Evolutionary conservation across 768 basidiomycete species (phyloP), one percentile per base, ranked within the genome.

Genomic region (Hygrocybe punicea): DNA sequence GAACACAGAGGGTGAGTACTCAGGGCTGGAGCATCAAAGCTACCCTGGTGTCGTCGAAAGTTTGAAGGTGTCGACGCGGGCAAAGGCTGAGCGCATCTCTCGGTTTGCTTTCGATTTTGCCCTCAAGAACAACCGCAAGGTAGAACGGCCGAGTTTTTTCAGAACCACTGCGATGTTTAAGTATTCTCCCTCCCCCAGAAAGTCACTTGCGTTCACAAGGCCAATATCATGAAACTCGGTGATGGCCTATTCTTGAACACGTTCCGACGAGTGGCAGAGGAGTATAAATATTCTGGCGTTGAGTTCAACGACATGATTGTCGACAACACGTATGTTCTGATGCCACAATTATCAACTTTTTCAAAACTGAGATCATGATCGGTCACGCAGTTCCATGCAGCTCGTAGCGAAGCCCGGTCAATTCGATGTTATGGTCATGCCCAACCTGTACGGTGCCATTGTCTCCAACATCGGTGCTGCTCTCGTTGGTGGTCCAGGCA

Each of bases 361-460:
- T 53, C 19, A 53, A 24, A 36, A 17, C 42, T 33, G n/a, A 44
- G 29, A 56, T 19, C 11, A 19, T 23, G 4, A 51, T 48, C 60
- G 48, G 61, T 46, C 6, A 55, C 59, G n/a, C 64, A 93, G 91
- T 51, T 93, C 96, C 47, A 99, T 99, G 97, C 97, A 99, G 75
- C 87, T 99, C 62, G 97, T 99, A 59, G 91, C 95, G 33, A 90
- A 87, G 65, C 97, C 97, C 29, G 80, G 81, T 62, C 97, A 99
- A 71, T 99, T 99, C 68, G 97, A 99, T 68, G 96, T 98, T 59
- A 97, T 99, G 95, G 97, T 98, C 68, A 97, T 96, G 92, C 94
- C 93, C 55, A 94, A 96, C 74, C 71, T 91, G 72, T 98, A 98
- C 75, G 96, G 96, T 58, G 95, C 93, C 63, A 98, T 98, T 66